Evolutionary conservation across 345 rosid species (phyloP), one percentile per base, ranked within the genome.

Genomic region (Bruguiera sexangula): DNA sequence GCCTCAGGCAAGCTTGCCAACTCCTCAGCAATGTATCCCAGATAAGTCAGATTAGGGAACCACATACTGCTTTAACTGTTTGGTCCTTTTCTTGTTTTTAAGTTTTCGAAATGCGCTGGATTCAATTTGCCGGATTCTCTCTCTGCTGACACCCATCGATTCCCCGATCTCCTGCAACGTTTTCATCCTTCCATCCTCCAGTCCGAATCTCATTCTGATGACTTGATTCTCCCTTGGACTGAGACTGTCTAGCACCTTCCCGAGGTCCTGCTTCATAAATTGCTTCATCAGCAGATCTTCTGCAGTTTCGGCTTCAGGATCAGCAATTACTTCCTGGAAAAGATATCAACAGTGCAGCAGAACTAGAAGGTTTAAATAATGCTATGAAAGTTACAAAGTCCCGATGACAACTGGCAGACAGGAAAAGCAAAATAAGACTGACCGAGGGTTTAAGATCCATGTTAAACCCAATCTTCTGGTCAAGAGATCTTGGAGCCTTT

Each of bases 81-180:
- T 85, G 50, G 79, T 85, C 82, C 92, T 88, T 68, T 79, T 95
- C 83, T 88, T 92, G 82, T 82, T 89, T 81, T 88, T 89, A 50
- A 95, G 85, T 85, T 90, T 95, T 46, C 91, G 83, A 65, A 90
- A 90, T 10, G 93, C 97, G 13, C 84, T 82, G 0, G 87, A 86
- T 72, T 95, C 99, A 2, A 95, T 91, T 59, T 95, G 99, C 50
- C 97, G 81, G 67, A 95, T 70, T 81, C 99, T 83, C 80, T 95
- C 99, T n/a, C 99, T 80, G 83, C 97, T 90, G 1, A 95, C 85
- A 0, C 91, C 85, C 85, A 95, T 86, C 34, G 75, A 51, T 64
- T 95, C 99, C 13, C 99, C 99, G 0, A 95, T 95, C 82, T 95
- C 99, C 67, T 95, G 99, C 78, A 95, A 73, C 0, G 97, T 92